Evolutionary conservation across 2,329 filamentous ascomycete species (phyloP), one percentile per base, ranked within the genome.

Genomic region (Berkeleyomyces rouxiae): DNA sequence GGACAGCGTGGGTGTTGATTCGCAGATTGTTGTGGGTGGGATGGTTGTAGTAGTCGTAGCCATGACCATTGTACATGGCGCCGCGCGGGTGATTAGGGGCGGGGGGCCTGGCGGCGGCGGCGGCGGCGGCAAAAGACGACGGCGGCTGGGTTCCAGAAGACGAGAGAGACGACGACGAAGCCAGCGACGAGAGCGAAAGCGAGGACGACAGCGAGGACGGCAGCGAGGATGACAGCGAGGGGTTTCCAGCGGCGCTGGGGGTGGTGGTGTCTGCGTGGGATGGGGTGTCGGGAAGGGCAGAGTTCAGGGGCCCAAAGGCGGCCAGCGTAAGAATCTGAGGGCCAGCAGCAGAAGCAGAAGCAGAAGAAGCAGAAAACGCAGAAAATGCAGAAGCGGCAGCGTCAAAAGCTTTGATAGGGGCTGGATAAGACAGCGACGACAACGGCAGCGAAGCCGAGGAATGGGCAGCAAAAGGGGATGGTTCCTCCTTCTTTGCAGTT

Each of bases 11-110:
- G 42, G 63, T 64, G 57, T 62, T 62, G 44, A 64, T 64, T 47
- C 63, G 63, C 13, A 64, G 57, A 40, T 62, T 64, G 16, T 59
- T 60, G 33, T 57, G 46, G 23, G 31, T 47, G 16, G 63, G 23
- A 13, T 46, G 13, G 13, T 58, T 62, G 57, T 64, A 62, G 55
- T 64, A 64, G 39, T 64, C 60, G 43, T 64, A 64, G 40, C 63
- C 60, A 58, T 58, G 61, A 58, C 63, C 61, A 44, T 47, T 58
- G 57, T 64, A 64, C 63, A 64, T 64, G 47, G 60, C 49, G 13
- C n/a, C n/a, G 51, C 51, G 51, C 51, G 39, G 16, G 51, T 37
- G 51, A 55, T 37, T 55, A 55, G 51, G 51, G 51, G 33, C 16
- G 36, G 51, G 36, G 33, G 9, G 51, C 13, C 16, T 36, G 31